phyloP scores from a whole-genome alignment of 2,329 filamentous ascomycete genomes.

The Ophiognomonia clavigignenti-juglandacearum region DNA sequence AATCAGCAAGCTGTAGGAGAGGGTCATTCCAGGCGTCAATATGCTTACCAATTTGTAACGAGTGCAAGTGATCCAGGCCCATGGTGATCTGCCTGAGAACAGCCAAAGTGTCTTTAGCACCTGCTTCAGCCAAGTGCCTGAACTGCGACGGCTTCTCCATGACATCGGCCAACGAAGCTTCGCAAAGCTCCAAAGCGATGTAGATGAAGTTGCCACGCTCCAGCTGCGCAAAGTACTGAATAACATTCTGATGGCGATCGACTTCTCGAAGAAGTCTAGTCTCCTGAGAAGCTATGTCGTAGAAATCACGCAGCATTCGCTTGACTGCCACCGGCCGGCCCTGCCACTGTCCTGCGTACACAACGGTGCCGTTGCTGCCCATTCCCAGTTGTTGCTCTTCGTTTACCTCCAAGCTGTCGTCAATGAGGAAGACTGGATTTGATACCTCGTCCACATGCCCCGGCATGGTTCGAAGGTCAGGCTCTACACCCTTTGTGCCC shows the following conservation, averaged over 20 bases:
- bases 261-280: slow-evolving; percentile 86
- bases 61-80: slow-evolving; percentile 84
- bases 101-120: slow-evolving; percentile 70
- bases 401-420: slow-evolving; percentile 60
- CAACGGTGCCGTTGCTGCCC: slow-evolving; percentile 94
- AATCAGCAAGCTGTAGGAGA: not conserved
- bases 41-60: slow-evolving; percentile 66
- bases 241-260: slow-evolving; percentile 93
- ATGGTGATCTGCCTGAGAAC: slow-evolving; percentile 86
- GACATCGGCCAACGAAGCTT: slow-evolving; percentile 87
- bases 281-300: slow-evolving; percentile 91
- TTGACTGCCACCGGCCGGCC: slow-evolving; percentile 93
- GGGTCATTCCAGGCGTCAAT: too few species aligned
- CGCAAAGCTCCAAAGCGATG: slow-evolving; percentile 91
- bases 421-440: slow-evolving; percentile 55
- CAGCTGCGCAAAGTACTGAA: slow-evolving; percentile 92
- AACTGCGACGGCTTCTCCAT: slow-evolving; percentile 70
- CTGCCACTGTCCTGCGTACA: slow-evolving; percentile 92
- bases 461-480: slow-evolving; percentile 55
- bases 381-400: slow-evolving; percentile 62
- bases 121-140: slow-evolving; percentile 64
- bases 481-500: slow-evolving; percentile 46
- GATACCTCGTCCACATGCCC: slow-evolving; percentile 56
- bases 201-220: slow-evolving; percentile 87
- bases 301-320: slow-evolving; percentile 93